A percentile compares a stretch with the other conserved stretches of the same genome.
phyloP scores from a whole-genome alignment of 1,284 basidiomycete species.

The Fomitopsis betulina region DNA sequence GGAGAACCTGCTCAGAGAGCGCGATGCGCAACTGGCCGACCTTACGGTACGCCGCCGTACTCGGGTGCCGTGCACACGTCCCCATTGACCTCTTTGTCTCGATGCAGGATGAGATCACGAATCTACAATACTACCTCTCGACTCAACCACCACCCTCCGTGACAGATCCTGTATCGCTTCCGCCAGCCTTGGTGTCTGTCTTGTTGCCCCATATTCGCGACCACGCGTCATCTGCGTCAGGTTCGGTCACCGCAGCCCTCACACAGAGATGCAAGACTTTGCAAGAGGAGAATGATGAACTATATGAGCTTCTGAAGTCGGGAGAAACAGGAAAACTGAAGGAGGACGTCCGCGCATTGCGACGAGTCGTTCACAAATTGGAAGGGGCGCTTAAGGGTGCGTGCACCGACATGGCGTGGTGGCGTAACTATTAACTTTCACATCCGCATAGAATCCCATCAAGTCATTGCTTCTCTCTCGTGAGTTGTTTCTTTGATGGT shows the following conservation, averaged over 20 bases:
- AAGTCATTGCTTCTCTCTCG: conserved; percentile 65
- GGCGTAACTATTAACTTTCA: neutral
- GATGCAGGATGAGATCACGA: conserved; percentile 61
- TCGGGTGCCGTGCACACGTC: conserved; percentile 5
- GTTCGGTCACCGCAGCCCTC: conserved; percentile 64
- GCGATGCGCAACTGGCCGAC: conserved; percentile 64
- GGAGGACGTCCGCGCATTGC: conserved; percentile 70
- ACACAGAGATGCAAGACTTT: conserved; percentile 64
- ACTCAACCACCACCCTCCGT: conserved; percentile 53
- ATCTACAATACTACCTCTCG: conserved; percentile 57
- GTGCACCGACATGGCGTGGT: conserved; percentile 18
- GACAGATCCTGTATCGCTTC: conserved; percentile 59
- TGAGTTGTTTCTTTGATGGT: conserved; percentile 34
- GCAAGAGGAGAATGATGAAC: conserved; percentile 80
- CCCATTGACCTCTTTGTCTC: conserved; percentile 12
- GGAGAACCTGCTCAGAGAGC: conserved; percentile 64
- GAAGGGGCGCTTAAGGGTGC: conserved; percentile 71
- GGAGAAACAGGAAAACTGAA: conserved; percentile 72
- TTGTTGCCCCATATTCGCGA: conserved; percentile 59
- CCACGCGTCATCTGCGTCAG: conserved; percentile 35
- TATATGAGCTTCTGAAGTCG: conserved; percentile 61
- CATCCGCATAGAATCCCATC: conserved; percentile 58
- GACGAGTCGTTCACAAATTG: conserved; percentile 59
- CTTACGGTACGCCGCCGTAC: conserved; percentile 52
- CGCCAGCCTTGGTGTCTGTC: conserved; percentile 61